A percentile compares a stretch with the other conserved stretches of the same genome.
These are phyloP conservation scores for Dovyalis caffra DNA, from an alignment of 345 rosid species.

Conservation along the genomic window DNA sequence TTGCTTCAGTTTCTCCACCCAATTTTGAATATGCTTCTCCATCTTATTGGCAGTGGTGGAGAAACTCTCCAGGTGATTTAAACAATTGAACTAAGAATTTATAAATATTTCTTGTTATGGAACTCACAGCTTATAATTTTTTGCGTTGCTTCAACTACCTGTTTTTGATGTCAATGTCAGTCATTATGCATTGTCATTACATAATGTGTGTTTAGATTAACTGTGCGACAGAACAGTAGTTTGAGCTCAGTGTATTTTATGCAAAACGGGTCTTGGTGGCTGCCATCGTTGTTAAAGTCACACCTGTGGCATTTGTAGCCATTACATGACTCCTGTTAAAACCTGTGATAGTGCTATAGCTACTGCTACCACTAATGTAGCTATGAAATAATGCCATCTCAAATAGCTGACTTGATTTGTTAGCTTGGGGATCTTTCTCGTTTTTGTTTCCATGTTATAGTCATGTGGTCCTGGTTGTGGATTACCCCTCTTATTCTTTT, in stretches of 20 bases:
- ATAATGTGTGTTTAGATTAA: too few relatives aligned
- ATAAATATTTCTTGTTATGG: neutral
- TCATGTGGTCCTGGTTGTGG: constrained; percentile 12
- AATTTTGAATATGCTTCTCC: constrained; percentile 92
- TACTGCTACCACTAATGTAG: too few relatives aligned
- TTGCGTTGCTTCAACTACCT: neutral
- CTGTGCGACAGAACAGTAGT: too few relatives aligned
- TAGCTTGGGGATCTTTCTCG: constrained; percentile 3
- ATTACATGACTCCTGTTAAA: too few relatives aligned
- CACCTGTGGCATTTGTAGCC: too few relatives aligned
- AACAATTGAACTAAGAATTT: constrained; percentile 12
- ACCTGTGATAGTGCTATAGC: too few relatives aligned
- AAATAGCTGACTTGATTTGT: neutral
- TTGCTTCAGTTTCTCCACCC: constrained; percentile 99
- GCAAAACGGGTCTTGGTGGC: too few relatives aligned
- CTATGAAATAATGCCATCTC: neutral
- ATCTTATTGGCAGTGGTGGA: constrained; percentile 99
- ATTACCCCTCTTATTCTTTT: constrained; percentile 24
- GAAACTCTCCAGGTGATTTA: constrained; percentile 91
- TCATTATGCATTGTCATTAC: too few relatives aligned
- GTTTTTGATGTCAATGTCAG: too few relatives aligned
- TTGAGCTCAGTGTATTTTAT: too few relatives aligned
- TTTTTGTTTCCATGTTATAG: neutral
- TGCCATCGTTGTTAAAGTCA: too few relatives aligned
- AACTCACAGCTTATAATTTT: neutral